Conservation (phyloP, 345 rosid genomes). For the Diplotaxis tenuifolia region DNA sequence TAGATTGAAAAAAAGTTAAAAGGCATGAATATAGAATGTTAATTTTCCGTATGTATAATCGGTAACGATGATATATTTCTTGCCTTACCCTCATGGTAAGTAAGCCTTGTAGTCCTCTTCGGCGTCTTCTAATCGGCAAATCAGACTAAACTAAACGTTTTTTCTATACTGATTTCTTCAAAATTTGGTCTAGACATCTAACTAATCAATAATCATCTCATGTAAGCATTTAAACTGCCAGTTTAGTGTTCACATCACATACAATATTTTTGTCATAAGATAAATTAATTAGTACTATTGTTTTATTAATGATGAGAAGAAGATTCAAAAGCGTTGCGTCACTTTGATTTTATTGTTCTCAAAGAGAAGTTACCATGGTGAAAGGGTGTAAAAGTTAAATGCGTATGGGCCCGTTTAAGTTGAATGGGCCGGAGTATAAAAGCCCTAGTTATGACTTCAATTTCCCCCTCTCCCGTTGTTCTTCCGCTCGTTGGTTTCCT, state of each 20-base stretch:
- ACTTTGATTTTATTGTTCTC: neutral
- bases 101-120: neutral
- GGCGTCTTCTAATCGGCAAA: too few relatives aligned
- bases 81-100: neutral
- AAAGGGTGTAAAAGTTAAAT: neutral
- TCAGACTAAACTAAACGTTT: too few relatives aligned
- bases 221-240: too few relatives aligned
- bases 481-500: neutral
- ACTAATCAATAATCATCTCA: too few relatives aligned
- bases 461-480: slow-evolving; percentile 1
- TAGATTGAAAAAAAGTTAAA: neutral
- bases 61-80: neutral
- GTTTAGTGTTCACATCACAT: too few relatives aligned
- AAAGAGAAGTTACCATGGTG: neutral
- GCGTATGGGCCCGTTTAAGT: neutral
- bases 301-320: neutral
- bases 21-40: neutral
- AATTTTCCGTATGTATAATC: neutral
- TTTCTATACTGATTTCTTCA: too few relatives aligned
- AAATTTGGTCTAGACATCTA: too few relatives aligned
- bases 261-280: neutral
- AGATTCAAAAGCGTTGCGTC: neutral
- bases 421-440: neutral
- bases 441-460: slow-evolving; percentile 1
- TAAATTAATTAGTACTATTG: too few relatives aligned